Percentiles rank a stretch among this genome's conserved stretches.
phyloP scores from a whole-genome alignment of 305 asterid genomes.

The Fraxinus ornus region DNA sequence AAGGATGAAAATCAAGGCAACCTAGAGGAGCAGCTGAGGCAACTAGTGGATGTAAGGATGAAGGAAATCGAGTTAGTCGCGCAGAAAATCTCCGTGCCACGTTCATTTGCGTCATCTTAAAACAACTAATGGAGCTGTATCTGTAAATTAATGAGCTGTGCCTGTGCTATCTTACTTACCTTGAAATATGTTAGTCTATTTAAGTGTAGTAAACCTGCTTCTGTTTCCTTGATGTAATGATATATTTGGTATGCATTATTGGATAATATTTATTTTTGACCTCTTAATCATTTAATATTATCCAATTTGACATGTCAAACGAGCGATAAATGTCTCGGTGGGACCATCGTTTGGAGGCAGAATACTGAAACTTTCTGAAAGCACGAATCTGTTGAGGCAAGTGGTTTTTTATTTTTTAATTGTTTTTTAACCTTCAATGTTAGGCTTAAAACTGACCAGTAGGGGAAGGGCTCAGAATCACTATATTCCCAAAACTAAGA shows the following conservation, averaged over 20 bases:
- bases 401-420: not conserved
- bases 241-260: not conserved
- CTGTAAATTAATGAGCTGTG: not conserved
- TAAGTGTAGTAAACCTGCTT: not conserved
- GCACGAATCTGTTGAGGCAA: not conserved
- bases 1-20: conserved; percentile 46
- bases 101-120: not conserved
- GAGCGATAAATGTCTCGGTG: not conserved
- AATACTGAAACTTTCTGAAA: not conserved
- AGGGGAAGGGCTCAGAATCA: not conserved
- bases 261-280: not conserved
- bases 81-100: conserved; percentile 43
- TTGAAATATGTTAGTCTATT: not conserved
- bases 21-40: conserved; percentile 57
- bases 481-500: not conserved
- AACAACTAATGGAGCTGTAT: not conserved
- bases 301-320: not conserved
- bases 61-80: conserved; percentile 56
- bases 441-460: not conserved
- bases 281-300: not conserved
- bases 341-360: not conserved
- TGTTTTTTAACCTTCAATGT: not conserved
- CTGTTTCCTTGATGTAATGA: not conserved
- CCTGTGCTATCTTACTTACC: not conserved
- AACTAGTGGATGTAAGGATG: conserved; percentile 73